Evolutionary conservation across 257 asterid species (phyloP).

Genomic region (Lycium barbarum): DNA sequence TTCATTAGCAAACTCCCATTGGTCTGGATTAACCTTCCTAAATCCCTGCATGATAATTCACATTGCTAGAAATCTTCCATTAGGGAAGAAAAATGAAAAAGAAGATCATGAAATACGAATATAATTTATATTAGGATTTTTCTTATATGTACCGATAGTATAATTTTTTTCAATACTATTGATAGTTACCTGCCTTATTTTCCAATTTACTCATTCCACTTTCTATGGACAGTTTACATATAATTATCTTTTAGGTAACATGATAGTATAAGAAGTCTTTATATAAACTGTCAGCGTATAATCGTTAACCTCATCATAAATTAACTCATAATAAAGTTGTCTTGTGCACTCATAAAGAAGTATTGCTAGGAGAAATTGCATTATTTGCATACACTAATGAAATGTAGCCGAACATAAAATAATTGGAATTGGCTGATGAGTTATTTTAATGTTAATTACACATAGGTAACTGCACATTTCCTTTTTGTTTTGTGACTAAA

Average conservation of each 20-base stretch:
- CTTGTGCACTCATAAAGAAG: too few species aligned
- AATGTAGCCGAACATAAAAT: not conserved
- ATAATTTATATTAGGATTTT: not conserved
- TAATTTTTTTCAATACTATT: not conserved
- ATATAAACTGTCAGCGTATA: not conserved
- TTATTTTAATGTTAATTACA: not conserved
- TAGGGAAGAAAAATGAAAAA: not conserved
- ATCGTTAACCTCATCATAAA: too few species aligned
- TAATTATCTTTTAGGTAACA: not conserved
- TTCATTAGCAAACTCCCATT: slow-evolving; percentile 66
- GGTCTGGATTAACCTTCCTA: slow-evolving; percentile 55
- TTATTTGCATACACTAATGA: too few species aligned
- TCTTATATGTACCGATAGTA: not conserved
- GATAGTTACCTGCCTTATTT: not conserved
- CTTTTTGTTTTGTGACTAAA: not conserved
- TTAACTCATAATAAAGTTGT: not conserved
- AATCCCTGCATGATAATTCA: slow-evolving; percentile 51
- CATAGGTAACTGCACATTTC: not conserved
- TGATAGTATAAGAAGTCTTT: not conserved
- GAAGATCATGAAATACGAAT: not conserved
- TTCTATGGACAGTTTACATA: not conserved
- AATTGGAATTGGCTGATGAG: not conserved
- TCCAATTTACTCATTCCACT: too few species aligned
- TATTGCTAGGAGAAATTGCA: too few species aligned
- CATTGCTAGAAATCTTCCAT: slow-evolving; percentile 27